Conservation (phyloP, 139 green algal genomes). For the Haematococcus lacustris region DNA sequence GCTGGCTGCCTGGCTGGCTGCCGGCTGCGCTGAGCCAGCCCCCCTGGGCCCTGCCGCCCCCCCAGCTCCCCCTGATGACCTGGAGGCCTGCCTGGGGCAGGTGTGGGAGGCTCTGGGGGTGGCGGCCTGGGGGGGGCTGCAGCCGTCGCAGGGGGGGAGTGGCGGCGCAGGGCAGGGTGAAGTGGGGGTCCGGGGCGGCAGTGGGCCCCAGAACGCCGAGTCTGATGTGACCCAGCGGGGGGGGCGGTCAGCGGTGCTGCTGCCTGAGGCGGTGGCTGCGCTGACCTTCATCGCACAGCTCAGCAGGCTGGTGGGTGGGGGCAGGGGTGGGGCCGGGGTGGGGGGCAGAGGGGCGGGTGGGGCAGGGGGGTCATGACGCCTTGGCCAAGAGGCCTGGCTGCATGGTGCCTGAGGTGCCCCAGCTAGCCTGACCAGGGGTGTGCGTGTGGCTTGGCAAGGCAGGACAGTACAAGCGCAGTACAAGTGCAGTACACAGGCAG, state of each 20-base stretch:
- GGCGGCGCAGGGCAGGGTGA: not conserved
- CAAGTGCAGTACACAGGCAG: not conserved
- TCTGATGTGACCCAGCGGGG: not conserved
- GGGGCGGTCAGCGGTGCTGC: not conserved
- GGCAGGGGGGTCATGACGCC: too few relatives aligned
- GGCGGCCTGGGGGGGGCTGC: not conserved
- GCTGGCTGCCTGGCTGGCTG: too few relatives aligned
- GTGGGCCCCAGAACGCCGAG: not conserved
- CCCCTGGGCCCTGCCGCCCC: not conserved
- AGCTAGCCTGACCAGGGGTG: not conserved
- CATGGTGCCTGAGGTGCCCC: not conserved
- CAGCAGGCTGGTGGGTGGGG: not conserved
- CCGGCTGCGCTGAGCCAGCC: too few relatives aligned
- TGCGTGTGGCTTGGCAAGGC: not conserved
- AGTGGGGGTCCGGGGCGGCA: not conserved
- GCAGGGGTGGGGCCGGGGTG: not conserved
- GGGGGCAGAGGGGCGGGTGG: too few relatives aligned
- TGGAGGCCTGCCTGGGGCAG: constrained; percentile 14
- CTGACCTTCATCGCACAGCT: not conserved
- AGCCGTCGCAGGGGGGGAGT: not conserved
- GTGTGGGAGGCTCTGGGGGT: constrained; percentile 34
- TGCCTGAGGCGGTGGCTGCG: not conserved
- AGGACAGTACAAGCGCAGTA: not conserved
- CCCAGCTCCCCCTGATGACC: not conserved
- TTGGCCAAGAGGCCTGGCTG: too few relatives aligned